These are phyloP conservation scores for Monilinia polystroma DNA, from an alignment of 2,329 filamentous ascomycete genomes.

Conservation along the genomic window DNA sequence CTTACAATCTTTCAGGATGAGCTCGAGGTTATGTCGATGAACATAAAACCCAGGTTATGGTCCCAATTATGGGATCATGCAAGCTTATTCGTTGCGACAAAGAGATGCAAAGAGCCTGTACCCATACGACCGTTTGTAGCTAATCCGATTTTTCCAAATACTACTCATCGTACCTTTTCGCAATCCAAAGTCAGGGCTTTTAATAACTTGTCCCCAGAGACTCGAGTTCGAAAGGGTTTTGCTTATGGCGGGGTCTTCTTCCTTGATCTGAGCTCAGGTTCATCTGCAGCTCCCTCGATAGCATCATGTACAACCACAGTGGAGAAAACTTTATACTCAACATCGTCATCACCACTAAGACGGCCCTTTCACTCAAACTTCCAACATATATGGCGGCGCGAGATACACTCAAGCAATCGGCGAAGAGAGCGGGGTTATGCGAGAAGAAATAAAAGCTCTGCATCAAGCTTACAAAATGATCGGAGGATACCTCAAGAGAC, in stretches of 20 bases:
- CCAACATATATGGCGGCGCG: conserved; percentile 35
- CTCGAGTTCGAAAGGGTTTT: conserved; percentile 48
- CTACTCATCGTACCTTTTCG: conserved; percentile 29
- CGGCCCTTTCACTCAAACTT: conserved; percentile 26
- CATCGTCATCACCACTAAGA: conserved; percentile 23
- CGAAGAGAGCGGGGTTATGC: conserved; percentile 32
- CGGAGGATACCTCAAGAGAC: conserved; percentile 31
- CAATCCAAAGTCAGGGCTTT: conserved; percentile 30
- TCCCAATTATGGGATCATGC: conserved; percentile 44
- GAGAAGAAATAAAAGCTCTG: conserved; percentile 39
- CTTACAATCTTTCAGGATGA: conserved; percentile 44
- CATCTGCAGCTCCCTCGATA: conserved; percentile 41
- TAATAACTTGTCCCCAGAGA: conserved; percentile 42
- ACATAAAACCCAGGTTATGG: conserved; percentile 48
- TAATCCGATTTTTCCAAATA: conserved; percentile 24
- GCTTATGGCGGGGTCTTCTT: conserved; percentile 56
- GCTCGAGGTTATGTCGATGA: conserved; percentile 47
- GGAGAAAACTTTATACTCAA: conserved; percentile 34
- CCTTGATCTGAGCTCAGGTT: conserved; percentile 45
- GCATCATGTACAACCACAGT: conserved; percentile 29
- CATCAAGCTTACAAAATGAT: conserved; percentile 33
- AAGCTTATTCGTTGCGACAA: conserved; percentile 29
- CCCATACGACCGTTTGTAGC: conserved; percentile 24
- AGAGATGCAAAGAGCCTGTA: conserved; percentile 25
- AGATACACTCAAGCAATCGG: conserved; percentile 37